These are phyloP conservation scores for Stemphylium vesicarium DNA, from an alignment of 2,329 filamentous ascomycete genomes.

Conservation along the genomic window DNA sequence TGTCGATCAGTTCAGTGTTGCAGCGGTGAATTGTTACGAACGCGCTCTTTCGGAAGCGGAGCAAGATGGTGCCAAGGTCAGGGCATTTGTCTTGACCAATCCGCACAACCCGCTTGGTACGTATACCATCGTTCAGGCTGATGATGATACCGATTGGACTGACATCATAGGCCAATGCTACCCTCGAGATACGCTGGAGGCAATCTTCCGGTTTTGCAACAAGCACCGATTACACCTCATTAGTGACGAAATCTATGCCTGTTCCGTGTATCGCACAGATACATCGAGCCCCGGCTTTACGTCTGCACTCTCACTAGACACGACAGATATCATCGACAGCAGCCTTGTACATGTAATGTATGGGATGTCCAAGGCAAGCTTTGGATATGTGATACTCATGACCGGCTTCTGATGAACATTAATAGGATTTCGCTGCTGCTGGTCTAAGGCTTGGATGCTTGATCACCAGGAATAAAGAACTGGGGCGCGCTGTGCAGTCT, in stretches of 20 bases:
- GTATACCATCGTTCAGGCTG: neutral
- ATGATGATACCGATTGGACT: neutral
- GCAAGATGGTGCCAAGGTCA: conserved; percentile 42
- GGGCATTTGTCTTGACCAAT: conserved; percentile 58
- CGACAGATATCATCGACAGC: conserved; percentile 55
- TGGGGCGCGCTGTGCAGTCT: conserved; percentile 27
- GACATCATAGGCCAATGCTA: conserved; percentile 31
- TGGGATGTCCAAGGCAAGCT: conserved; percentile 44
- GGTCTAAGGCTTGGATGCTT: conserved; percentile 46
- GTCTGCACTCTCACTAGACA: conserved; percentile 27
- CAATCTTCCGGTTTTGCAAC: conserved; percentile 58
- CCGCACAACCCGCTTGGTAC: conserved; percentile 59
- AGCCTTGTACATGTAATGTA: conserved; percentile 60
- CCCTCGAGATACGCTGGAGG: conserved; percentile 47
- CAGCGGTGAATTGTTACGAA: conserved; percentile 47
- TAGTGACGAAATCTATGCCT: conserved; percentile 65
- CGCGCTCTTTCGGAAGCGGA: conserved; percentile 43
- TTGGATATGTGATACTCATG: neutral
- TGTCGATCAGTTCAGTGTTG: conserved; percentile 1
- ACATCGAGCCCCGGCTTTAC: conserved; percentile 26
- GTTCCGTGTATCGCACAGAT: conserved; percentile 54
- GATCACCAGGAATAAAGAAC: conserved; percentile 21
- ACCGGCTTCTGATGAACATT: neutral
- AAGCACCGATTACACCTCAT: conserved; percentile 61
- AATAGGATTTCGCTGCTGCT: conserved; percentile 61